Percentiles rank a stretch among this genome's conserved stretches.
Evolutionary conservation across 73 alveolate species (phyloP).

Genomic region (Paramecium pentaurelia): DNA sequence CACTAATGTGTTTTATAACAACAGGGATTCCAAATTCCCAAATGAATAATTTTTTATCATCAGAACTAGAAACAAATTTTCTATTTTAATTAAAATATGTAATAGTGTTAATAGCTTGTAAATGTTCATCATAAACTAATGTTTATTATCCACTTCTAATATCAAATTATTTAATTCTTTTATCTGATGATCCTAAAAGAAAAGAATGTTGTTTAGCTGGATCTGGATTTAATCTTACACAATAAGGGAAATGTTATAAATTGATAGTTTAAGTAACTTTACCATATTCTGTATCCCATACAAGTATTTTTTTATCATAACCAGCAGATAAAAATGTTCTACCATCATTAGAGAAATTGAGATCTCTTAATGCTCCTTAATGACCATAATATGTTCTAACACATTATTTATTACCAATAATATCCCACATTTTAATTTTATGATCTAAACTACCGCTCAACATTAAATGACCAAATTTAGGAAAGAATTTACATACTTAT

Average conservation of each 20-base stretch:
- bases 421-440: constrained; percentile 97
- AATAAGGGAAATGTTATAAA: constrained; percentile 88
- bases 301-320: constrained; percentile 88
- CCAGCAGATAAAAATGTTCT: constrained; percentile 88
- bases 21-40: constrained; percentile 99
- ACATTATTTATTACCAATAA: constrained; percentile 88
- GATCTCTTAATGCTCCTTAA: constrained; percentile 94
- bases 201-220: constrained; percentile 87
- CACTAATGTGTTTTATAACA: constrained; percentile 93
- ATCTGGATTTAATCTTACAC: constrained; percentile 88
- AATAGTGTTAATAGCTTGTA: constrained; percentile 87
- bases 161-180: constrained; percentile 89
- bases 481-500: constrained; percentile 89
- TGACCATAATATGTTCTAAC: constrained; percentile 96
- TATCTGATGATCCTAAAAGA: constrained; percentile 87
- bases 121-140: constrained; percentile 93
- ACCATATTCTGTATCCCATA: constrained; percentile 99
- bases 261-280: constrained; percentile 85
- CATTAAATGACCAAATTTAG: constrained; percentile 92
- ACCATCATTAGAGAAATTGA: constrained; percentile 92
- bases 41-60: constrained; percentile 93
- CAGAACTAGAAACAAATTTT: constrained; percentile 95
- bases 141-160: constrained; percentile 78
- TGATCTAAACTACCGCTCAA: constrained; percentile 90
- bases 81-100: constrained; percentile 89